phyloP scores from a whole-genome alignment of 176 grass and related monocot species.

The Lolium rigidum region DNA sequence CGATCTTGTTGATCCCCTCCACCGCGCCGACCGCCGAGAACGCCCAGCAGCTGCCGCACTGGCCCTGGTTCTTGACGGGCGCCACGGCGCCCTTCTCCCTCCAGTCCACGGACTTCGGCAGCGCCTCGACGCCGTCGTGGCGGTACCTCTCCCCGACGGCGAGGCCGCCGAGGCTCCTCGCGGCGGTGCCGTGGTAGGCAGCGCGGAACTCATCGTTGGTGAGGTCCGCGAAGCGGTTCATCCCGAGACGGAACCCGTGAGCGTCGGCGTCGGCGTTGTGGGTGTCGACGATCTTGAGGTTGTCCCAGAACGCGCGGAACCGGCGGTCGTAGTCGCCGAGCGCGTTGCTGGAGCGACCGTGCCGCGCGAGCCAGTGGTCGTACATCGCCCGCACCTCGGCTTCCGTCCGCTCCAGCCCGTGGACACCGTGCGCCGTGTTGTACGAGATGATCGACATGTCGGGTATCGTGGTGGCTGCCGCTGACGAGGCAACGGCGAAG shows the following conservation, averaged over 20 bases:
- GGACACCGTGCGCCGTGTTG: no score
- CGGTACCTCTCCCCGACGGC: conserved; percentile 9
- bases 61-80: conserved; percentile 83
- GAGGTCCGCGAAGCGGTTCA: conserved; percentile 81
- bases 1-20: conserved; percentile 66
- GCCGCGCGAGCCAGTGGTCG: conserved; percentile 37
- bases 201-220: conserved; percentile 77
- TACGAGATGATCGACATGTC: no score
- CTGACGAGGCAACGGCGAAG: no score
- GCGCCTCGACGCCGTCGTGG: background rate
- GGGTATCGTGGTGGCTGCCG: no score
- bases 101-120: conserved; percentile 60
- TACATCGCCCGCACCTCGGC: no score
- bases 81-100: conserved; percentile 71
- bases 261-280: no score
- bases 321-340: no score
- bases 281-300: no score
- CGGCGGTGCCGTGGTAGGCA: conserved; percentile 42
- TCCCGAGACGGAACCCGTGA: conserved; percentile 55
- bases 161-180: background rate
- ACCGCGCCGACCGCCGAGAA: conserved; percentile 83
- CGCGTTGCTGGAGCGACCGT: conserved; percentile 35
- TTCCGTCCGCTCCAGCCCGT: no score
- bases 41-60: conserved; percentile 91
- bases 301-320: no score